phyloP scores from a whole-genome alignment of 345 rosid species.

The Triadica sebifera region DNA sequence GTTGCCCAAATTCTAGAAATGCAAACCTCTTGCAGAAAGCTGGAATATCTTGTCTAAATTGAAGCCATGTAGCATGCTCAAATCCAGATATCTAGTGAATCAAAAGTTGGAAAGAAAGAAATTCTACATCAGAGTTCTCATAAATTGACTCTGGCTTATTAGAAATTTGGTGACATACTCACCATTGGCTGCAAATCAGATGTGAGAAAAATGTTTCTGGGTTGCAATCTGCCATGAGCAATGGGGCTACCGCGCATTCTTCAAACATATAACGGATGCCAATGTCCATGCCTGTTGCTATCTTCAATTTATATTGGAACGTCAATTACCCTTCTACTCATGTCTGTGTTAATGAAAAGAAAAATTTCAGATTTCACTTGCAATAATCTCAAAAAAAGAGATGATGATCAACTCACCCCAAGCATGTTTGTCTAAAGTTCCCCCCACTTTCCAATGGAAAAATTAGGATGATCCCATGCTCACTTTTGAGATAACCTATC shows the following conservation, averaged over 20 bases:
- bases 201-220: slow-evolving; percentile 30
- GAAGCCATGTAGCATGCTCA: slow-evolving; percentile 35
- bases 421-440: slow-evolving; percentile 26
- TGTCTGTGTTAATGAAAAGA: not conserved
- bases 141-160: not conserved
- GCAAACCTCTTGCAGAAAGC: slow-evolving; percentile 24
- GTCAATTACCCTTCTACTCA: slow-evolving; percentile 16
- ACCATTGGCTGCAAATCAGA: slow-evolving; percentile 34
- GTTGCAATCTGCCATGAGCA: slow-evolving; percentile 31
- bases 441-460: slow-evolving; percentile 18
- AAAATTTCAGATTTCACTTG: no score
- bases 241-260: slow-evolving; percentile 37
- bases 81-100: slow-evolving; percentile 38
- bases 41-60: slow-evolving; percentile 13
- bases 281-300: slow-evolving; percentile 33
- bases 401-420: slow-evolving; percentile 24
- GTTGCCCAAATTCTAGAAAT: not conserved
- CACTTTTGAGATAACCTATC: slow-evolving; percentile 31
- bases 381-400: not conserved
- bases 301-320: slow-evolving; percentile 32
- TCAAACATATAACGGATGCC: slow-evolving; percentile 41
- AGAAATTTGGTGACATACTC: slow-evolving; percentile 13
- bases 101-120: not conserved
- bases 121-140: not conserved
- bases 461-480: slow-evolving; percentile 22